Evolutionary conservation across 2,329 filamentous ascomycete genomes (phyloP), one percentile per base, ranked within the genome.

Genomic region (Aureobasidium subglaciale): DNA sequence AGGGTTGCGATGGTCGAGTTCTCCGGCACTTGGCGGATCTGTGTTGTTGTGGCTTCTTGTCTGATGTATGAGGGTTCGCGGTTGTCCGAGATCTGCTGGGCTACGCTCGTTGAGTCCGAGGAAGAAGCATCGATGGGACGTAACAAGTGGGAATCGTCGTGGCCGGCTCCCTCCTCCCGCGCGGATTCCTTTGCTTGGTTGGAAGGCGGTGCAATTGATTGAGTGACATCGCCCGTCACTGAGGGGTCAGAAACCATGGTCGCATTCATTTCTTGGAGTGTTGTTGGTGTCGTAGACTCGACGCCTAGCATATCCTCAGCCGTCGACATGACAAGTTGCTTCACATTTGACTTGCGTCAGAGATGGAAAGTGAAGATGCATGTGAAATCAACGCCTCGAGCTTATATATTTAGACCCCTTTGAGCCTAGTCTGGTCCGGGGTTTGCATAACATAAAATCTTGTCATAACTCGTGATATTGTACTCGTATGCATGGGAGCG

Each of bases 1-100:
- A 74, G 32, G 4, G 34, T 37, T 13, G 42, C 27, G 20, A 54
- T 45, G 22, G 46, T 52, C 27, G 30, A 37, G 18, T 35, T 24
- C 24, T 37, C 42, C 9, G 37, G 34, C 20, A 22, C 37, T 35
- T 57, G 46, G 18, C 45, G 45, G 35, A 57, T 50, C 52, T 54
- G 53, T 22, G 46, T 27, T 54, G 22, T 48, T 24, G 64, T 63
- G 9, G 64, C 60, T 53, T 67, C 65, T 57, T 66, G 57, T 59
- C 64, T 63, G 42, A 63, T 61, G 53, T 63, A 65, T 55, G 66
- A 68, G 24, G 67, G 63, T 43, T 68, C 65, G 53, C 63, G 65
- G 27, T 65, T 57, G 41, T 69, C 66, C 15, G 67, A 50, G 16
- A 57, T 32, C 9, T 42, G 25, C 22, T 58, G 43, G 13, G 24